These are phyloP conservation scores for Phaffomyces antillensis DNA, from an alignment of 805 yeast genomes.

Conservation along the genomic window DNA sequence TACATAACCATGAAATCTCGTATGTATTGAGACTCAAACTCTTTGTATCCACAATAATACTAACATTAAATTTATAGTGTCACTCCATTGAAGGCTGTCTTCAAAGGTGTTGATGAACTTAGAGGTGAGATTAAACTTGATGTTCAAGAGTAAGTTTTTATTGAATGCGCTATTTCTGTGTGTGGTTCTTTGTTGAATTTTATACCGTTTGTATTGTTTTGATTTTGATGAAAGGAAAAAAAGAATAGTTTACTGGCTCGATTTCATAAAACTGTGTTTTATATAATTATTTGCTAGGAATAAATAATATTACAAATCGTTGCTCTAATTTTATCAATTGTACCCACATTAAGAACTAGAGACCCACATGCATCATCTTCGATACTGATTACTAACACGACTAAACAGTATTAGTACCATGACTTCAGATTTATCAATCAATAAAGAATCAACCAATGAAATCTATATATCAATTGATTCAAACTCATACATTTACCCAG, in stretches of 20 bases:
- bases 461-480: constrained; percentile 27
- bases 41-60: constrained; percentile 3
- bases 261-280: too few species aligned
- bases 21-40: constrained; percentile 10
- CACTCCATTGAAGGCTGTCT: constrained; percentile 68
- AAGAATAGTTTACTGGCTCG: too few species aligned
- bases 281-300: too few species aligned
- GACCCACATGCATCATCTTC: too few species aligned
- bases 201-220: not conserved
- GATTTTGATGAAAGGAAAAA: too few species aligned
- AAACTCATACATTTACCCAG: constrained; percentile 35
- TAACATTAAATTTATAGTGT: constrained; percentile 34
- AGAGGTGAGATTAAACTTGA: constrained; percentile 50
- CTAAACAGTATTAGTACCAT: not conserved
- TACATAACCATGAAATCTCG: constrained; percentile 21
- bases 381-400: not conserved
- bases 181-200: too few species aligned
- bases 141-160: constrained; percentile 13
- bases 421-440: too few species aligned
- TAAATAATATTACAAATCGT: too few species aligned
- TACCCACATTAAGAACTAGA: too few species aligned
- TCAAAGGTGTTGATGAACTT: constrained; percentile 42
- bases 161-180: not conserved
- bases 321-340: too few species aligned
- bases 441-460: not conserved